Evolutionary conservation across 2,329 filamentous ascomycete species (phyloP).

Genomic region (Remersonia thermophila): DNA sequence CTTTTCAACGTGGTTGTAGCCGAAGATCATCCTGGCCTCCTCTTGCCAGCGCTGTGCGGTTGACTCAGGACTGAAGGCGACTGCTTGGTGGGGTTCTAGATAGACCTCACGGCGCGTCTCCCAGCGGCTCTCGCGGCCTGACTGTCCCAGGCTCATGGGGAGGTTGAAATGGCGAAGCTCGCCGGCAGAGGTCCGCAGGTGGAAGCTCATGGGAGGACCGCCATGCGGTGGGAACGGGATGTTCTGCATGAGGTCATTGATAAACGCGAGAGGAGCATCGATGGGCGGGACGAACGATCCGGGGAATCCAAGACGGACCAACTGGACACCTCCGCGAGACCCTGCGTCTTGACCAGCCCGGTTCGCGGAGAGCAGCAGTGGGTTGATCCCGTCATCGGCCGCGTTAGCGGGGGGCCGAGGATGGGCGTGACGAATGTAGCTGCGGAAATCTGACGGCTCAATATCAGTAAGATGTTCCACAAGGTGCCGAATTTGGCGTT

Average conservation of each 20-base stretch:
- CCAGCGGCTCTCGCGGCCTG: slow-evolving; percentile 29
- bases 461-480: slow-evolving; percentile 9
- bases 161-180: slow-evolving; percentile 42
- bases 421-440: slow-evolving; percentile 41
- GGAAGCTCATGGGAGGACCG: slow-evolving; percentile 46
- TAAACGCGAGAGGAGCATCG: slow-evolving; percentile 41
- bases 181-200: slow-evolving; percentile 39
- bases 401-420: slow-evolving; percentile 40
- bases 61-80: slow-evolving; percentile 58
- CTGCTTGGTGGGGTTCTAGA: slow-evolving; percentile 59
- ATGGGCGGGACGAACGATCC: slow-evolving; percentile 11
- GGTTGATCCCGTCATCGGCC: slow-evolving; percentile 74
- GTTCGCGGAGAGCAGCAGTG: slow-evolving; percentile 58
- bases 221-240: slow-evolving; percentile 36
- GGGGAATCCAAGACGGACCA: slow-evolving; percentile 40
- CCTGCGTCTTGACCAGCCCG: slow-evolving; percentile 31
- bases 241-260: slow-evolving; percentile 44
- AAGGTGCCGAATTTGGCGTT: too few species aligned
- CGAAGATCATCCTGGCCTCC: slow-evolving; percentile 79
- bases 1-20: slow-evolving; percentile 54
- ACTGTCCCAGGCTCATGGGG: slow-evolving; percentile 21
- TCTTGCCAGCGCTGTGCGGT: slow-evolving; percentile 77
- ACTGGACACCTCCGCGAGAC: too few species aligned
- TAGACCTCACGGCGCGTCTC: slow-evolving; percentile 38
- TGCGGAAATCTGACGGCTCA: slow-evolving; percentile 31